These are phyloP conservation scores for Yamadazyma triangularis DNA, from an alignment of 1,139 yeast genomes.

Conservation along the genomic window DNA sequence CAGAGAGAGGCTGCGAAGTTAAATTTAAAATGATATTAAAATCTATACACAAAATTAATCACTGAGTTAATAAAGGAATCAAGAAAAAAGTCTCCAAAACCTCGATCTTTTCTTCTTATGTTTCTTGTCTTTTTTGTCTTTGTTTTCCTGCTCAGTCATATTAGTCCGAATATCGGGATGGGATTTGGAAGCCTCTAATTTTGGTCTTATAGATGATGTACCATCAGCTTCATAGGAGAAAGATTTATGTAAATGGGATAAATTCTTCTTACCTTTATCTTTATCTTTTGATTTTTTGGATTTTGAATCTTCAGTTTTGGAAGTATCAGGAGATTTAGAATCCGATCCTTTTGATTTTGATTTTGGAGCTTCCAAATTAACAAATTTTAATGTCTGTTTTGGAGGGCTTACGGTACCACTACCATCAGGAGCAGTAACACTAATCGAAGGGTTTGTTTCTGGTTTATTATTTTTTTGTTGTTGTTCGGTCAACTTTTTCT, in stretches of 20 bases:
- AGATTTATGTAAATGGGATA: constrained; percentile 20
- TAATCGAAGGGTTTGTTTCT: constrained; percentile 4
- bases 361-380: constrained; percentile 17
- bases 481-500: constrained; percentile 20
- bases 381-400: constrained; percentile 22
- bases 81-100: constrained; percentile 36
- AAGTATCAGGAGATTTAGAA: too few relatives aligned
- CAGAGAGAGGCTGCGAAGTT: too few relatives aligned
- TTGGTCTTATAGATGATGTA: constrained; percentile 20
- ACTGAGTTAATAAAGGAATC: too few relatives aligned
- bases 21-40: too few relatives aligned
- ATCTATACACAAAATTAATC: too few relatives aligned
- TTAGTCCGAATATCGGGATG: constrained; percentile 32
- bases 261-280: constrained; percentile 3
- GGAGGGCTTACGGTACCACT: constrained; percentile 11
- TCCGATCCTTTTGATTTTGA: not conserved
- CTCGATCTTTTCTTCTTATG: constrained; percentile 22
- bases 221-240: constrained; percentile 25
- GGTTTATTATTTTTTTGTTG: constrained; percentile 4
- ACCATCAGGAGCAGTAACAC: constrained; percentile 8
- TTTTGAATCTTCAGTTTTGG: constrained; percentile 5
- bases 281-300: too few relatives aligned
- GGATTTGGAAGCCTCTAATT: constrained; percentile 33
- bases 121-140: constrained; percentile 13
- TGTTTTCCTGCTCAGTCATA: constrained; percentile 1